Evolutionary conservation across 306 rosid genomes (phyloP).

Genomic region (Cercis canadensis): DNA sequence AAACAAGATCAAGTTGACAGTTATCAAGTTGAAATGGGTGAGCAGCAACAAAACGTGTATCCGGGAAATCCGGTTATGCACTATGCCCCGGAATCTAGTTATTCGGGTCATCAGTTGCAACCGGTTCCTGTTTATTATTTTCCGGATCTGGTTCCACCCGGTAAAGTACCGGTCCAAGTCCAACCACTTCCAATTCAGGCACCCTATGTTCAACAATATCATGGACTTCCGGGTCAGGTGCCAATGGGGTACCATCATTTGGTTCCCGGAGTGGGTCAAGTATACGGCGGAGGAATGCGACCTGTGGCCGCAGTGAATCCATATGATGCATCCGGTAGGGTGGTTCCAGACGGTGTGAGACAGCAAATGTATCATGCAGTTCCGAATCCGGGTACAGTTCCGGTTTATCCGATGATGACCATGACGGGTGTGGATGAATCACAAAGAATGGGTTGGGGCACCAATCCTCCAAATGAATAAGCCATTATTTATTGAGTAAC

Average conservation of each 20-base stretch:
- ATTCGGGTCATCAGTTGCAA: conserved; percentile 50
- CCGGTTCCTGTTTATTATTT: conserved; percentile 60
- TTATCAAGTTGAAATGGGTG: conserved; percentile 38
- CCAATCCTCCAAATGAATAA: conserved; percentile 42
- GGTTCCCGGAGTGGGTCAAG: conserved; percentile 57
- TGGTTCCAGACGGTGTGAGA: conserved; percentile 48
- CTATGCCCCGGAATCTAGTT: conserved; percentile 46
- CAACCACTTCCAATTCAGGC: conserved; percentile 52
- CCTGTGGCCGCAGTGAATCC: conserved; percentile 48
- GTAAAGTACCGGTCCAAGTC: conserved; percentile 6
- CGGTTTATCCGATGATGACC: conserved; percentile 39
- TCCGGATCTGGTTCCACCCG: conserved; percentile 31
- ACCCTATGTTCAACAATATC: conserved; percentile 58
- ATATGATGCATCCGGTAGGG: conserved; percentile 43
- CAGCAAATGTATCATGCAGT: conserved; percentile 65
- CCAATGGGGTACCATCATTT: conserved; percentile 62
- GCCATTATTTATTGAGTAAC: not conserved
- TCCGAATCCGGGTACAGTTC: conserved; percentile 44
- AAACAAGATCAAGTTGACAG: conserved; percentile 40
- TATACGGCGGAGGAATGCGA: conserved; percentile 56
- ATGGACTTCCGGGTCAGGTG: conserved; percentile 48
- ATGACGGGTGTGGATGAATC: conserved; percentile 53
- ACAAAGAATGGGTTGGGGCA: conserved; percentile 53
- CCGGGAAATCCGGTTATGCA: conserved; percentile 45
- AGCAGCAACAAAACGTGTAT: conserved; percentile 34